Base-by-base conservation (phyloP, 2,329 filamentous ascomycete genomes). In the Trichoderma atroviride region DNA sequence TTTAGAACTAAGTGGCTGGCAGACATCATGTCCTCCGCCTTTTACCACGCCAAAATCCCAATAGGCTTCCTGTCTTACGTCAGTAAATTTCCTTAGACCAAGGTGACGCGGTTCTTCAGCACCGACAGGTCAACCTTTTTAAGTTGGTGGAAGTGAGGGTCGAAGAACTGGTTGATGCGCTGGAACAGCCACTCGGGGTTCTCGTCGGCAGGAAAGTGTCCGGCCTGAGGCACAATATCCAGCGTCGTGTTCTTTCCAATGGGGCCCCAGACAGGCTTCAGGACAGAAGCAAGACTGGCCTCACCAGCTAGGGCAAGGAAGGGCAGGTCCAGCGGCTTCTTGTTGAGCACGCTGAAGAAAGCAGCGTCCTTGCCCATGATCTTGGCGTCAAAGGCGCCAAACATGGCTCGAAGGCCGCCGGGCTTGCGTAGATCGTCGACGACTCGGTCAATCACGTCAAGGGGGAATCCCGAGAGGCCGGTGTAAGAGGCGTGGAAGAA, bases 401-500 rank as follows among this genome's bases (percentile, higher is more conserved):
- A 70, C 76, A 82, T 81, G 0, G 77, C 76, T 37, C 81, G 70
- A 24, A 84, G 66, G 59, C 83, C 83, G 0, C 82, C 82, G 0
- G 81, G 81, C 70, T 83, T 84, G 0, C 77, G 74, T 16, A 84
- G 80, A n/a, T 76, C 76, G n/a, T 70, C 76, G 0, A 80, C 75
- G 52, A 82, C 47, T 79, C 77, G 43, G n/a, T 50, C 43, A 11
- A 50, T 50, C 9, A n/a, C 43, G 9, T 50, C 19, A 10, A 22
- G n/a, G 1, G 77, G 77, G 11, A 84, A 76, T 0, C 77, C 74
- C 35, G 77, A 73, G 2, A 73, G 73, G 0, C 82, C 82, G 0
- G 80, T 78, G 70, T 84, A 85, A 16, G 76, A 79, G 0, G 75
- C 75, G 47, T 84, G 82, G 69, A 76, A 84, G 68, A 84, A 83